Evolutionary conservation across 768 basidiomycete genomes (phyloP).

Genomic region (Candolleomyces eurysporus): DNA sequence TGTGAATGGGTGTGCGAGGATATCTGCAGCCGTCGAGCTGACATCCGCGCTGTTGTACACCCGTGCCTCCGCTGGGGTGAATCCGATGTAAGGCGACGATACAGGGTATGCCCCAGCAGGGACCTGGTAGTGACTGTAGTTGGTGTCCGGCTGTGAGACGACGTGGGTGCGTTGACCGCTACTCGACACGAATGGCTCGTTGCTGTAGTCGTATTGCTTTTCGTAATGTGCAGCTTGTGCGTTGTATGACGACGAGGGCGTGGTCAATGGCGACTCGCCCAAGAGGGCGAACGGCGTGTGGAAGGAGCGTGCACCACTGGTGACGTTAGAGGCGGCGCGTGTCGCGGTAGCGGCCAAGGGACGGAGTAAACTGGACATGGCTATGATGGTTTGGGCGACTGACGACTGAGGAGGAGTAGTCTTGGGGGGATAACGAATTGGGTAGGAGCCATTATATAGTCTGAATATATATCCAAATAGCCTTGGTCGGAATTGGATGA

Average conservation of each 20-base stretch:
- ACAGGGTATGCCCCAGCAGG: conserved; percentile 67
- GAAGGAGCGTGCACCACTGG: conserved; percentile 44
- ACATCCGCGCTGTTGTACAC: conserved; percentile 31
- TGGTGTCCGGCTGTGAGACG: conserved; percentile 69
- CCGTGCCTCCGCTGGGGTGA: conserved; percentile 38
- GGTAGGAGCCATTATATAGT: conserved; percentile 2
- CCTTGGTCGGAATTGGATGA: neutral
- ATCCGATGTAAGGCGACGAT: conserved; percentile 44
- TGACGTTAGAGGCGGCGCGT: conserved; percentile 18
- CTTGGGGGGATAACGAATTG: conserved; percentile 2
- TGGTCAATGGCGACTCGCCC: conserved; percentile 32
- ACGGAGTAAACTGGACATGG: conserved; percentile 32
- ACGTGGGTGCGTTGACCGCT: conserved; percentile 63
- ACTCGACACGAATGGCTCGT: conserved; percentile 44
- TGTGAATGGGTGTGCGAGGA: conserved; percentile 41
- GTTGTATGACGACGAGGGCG: conserved; percentile 45
- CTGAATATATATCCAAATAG: conserved; percentile 13
- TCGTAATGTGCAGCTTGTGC: conserved; percentile 47
- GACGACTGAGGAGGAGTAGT: conserved; percentile 5
- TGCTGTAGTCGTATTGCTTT: conserved; percentile 54
- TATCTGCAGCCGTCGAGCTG: conserved; percentile 41
- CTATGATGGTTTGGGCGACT: conserved; percentile 10
- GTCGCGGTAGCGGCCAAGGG: conserved; percentile 20
- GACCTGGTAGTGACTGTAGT: conserved; percentile 62
- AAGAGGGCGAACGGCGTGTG: conserved; percentile 62